phyloP scores from a whole-genome alignment of 805 yeast species.

The Kockiozyma suomiensis region DNA sequence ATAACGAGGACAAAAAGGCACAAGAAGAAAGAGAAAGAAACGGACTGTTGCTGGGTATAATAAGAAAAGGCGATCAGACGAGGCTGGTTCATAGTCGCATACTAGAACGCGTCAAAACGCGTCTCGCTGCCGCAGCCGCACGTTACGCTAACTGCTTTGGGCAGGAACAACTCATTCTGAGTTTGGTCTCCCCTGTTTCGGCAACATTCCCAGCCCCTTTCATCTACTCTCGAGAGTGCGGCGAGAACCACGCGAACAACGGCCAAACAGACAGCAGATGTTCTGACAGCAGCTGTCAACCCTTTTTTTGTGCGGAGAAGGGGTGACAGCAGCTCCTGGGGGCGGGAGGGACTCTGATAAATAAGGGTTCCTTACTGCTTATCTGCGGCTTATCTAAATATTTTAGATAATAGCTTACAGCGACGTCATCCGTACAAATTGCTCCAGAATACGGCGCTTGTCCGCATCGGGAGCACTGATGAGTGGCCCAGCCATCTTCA shows the following conservation, averaged over 20 bases:
- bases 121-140: too few species aligned
- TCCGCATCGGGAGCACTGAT: conserved; percentile 4
- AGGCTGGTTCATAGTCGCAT: background rate
- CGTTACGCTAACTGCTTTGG: too few species aligned
- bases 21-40: background rate
- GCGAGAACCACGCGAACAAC: background rate
- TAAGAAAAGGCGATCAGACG: background rate
- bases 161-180: too few species aligned
- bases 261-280: background rate
- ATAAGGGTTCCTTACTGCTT: too few species aligned
- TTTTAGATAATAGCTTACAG: background rate
- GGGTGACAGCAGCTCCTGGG: too few species aligned
- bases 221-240: background rate
- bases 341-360: too few species aligned
- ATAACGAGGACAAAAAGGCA: background rate
- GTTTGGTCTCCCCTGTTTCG: too few species aligned
- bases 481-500: background rate
- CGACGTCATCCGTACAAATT: background rate
- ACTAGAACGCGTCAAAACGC: background rate
- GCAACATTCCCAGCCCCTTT: background rate
- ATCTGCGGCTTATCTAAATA: background rate
- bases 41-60: background rate
- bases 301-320: too few species aligned
- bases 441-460: background rate
- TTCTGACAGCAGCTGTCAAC: too few species aligned